Conservation (phyloP, 331 rosid genomes). For the Acacia pycnantha region DNA sequence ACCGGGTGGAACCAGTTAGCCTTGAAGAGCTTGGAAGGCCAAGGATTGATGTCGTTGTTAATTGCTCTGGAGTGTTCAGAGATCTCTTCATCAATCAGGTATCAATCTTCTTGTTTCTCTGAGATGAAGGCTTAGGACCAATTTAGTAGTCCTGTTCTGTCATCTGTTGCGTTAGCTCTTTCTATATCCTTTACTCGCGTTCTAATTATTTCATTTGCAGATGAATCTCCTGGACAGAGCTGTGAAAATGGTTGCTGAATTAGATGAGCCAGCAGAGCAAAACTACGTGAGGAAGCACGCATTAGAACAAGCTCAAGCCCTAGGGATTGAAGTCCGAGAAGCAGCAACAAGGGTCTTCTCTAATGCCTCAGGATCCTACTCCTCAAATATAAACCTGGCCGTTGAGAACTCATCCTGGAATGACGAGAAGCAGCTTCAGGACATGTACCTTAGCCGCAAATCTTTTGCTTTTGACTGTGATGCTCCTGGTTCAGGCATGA, state of each 20-base stretch:
- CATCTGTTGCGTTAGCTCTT: not conserved
- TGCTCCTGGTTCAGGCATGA: constrained; percentile 93
- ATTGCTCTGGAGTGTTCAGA: constrained; percentile 95
- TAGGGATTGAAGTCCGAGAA: constrained; percentile 78
- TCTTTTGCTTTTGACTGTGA: constrained; percentile 88
- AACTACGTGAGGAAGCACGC: constrained; percentile 92
- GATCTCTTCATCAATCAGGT: constrained; percentile 98
- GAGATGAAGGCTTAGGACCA: not conserved
- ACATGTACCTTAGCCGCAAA: constrained; percentile 92
- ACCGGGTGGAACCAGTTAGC: constrained; percentile 68
- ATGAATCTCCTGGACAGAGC: constrained; percentile 98
- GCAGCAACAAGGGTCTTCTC: constrained; percentile 95
- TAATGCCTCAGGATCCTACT: constrained; percentile 94
- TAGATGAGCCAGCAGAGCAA: constrained; percentile 78
- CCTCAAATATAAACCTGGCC: constrained; percentile 90
- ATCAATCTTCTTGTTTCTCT: constrained; percentile 18
- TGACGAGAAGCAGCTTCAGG: constrained; percentile 96
- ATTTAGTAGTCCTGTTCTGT: constrained; percentile 1
- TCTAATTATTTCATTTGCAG: constrained; percentile 36
- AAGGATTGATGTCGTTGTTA: constrained; percentile 91
- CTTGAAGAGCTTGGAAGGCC: constrained; percentile 99
- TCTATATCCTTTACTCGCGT: constrained; percentile 12
- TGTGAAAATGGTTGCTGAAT: constrained; percentile 92
- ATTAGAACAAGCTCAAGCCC: constrained; percentile 80
- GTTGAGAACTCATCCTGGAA: constrained; percentile 97